Conservation (phyloP, 1,284 basidiomycete genomes). For the Rhodotorula sp. region DNA sequence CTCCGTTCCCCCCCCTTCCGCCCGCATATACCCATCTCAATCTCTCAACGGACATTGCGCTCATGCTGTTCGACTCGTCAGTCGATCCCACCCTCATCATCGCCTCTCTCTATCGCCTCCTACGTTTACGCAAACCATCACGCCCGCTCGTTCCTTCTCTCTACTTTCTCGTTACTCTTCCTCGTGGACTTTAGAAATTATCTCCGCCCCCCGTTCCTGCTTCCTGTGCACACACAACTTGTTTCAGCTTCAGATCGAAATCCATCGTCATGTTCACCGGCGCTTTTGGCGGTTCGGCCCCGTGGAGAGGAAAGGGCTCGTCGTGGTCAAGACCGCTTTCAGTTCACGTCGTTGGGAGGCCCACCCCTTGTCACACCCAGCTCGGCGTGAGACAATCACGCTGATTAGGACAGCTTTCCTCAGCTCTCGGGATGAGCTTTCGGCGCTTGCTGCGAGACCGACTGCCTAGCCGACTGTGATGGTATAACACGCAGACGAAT, state of each 20-base stretch:
- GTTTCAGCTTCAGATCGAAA: not conserved
- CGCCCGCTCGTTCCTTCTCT: not conserved
- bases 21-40: not conserved
- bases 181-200: not conserved
- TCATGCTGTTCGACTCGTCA: not conserved
- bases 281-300: no score
- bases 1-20: not conserved
- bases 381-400: no score
- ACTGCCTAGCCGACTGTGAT: no score
- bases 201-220: not conserved
- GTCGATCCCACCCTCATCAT: not conserved
- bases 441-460: no score
- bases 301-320: no score
- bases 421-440: no score
- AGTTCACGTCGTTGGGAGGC: no score
- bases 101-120: not conserved
- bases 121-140: not conserved
- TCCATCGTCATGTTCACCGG: not conserved
- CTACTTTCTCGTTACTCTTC: not conserved
- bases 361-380: no score
- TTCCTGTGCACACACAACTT: not conserved
- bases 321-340: no score
- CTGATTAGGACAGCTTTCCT: no score
- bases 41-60: conserved; percentile 5
- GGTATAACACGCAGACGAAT: no score